Evolutionary conservation across 768 basidiomycete genomes (phyloP).

Genomic region (Collybia mongolica): DNA sequence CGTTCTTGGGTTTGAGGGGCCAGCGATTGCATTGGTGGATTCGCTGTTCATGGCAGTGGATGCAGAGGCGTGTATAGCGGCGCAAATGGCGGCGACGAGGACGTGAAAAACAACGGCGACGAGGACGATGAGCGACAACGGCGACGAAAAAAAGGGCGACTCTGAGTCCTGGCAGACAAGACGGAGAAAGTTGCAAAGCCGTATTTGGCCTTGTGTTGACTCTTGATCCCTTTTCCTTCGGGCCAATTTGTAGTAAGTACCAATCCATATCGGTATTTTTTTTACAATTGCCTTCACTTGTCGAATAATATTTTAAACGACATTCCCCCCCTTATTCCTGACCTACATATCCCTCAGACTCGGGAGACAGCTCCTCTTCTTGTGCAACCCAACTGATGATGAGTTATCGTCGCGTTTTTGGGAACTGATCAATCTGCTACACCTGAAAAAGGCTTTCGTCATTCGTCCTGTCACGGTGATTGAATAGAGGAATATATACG

Average conservation of each 20-base stretch:
- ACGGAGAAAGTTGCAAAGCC: constrained; percentile 12
- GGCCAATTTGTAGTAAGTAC: neutral
- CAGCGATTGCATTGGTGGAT: constrained; percentile 57
- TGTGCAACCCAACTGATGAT: no score
- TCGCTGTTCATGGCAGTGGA: constrained; percentile 36
- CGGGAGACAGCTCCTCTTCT: no score
- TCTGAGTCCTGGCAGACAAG: constrained; percentile 13
- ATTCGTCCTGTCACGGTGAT: no score
- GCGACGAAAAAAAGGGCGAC: constrained; percentile 15
- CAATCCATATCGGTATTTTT: no score
- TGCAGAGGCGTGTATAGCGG: constrained; percentile 9
- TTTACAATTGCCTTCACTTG: no score
- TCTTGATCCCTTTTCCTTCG: neutral
- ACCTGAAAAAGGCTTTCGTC: no score
- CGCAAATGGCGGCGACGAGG: constrained; percentile 17
- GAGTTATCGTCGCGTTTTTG: no score
- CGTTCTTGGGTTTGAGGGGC: constrained; percentile 48
- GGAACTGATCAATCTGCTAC: no score
- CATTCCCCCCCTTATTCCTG: neutral
- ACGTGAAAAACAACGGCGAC: constrained; percentile 16
- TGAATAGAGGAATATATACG: no score
- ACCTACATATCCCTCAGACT: neutral
- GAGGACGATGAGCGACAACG: neutral
- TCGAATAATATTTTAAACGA: no score
- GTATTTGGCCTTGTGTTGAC: constrained; percentile 23